Evolutionary conservation across 192 early-diverging fungal genomes (phyloP).

Genomic region (Coemansia sp.): DNA sequence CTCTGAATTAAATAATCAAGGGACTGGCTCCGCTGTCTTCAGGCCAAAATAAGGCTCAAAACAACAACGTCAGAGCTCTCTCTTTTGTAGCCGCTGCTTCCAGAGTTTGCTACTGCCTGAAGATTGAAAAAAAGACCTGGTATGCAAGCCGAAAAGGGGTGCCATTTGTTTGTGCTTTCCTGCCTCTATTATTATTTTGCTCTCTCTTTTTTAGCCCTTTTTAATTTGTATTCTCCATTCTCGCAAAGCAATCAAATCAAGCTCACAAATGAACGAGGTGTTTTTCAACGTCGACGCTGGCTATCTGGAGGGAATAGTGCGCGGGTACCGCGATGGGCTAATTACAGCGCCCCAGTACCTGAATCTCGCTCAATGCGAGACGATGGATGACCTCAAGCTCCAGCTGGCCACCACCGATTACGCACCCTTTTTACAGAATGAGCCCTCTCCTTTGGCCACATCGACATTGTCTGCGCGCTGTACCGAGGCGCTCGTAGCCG

Average conservation of each 20-base stretch:
- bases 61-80: too few species aligned
- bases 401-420: slow-evolving; percentile 96
- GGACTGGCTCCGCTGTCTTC: too few species aligned
- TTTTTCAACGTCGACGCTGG: slow-evolving; percentile 88
- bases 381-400: slow-evolving; percentile 93
- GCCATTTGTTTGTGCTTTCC: too few species aligned
- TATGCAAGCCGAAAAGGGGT: too few species aligned
- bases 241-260: background rate
- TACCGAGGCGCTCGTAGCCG: slow-evolving; percentile 82
- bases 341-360: slow-evolving; percentile 78
- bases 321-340: slow-evolving; percentile 89
- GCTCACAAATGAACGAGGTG: slow-evolving; percentile 41
- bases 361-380: slow-evolving; percentile 98
- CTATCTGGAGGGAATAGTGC: slow-evolving; percentile 90
- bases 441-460: slow-evolving; percentile 91
- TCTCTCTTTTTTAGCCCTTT: background rate
- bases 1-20: too few species aligned
- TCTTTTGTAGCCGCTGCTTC: too few species aligned
- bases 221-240: background rate
- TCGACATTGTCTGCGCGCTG: slow-evolving; percentile 87
- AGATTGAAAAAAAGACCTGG: too few species aligned
- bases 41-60: too few species aligned
- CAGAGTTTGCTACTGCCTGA: too few species aligned
- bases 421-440: slow-evolving; percentile 89
- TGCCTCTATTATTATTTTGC: too few species aligned